Evolutionary conservation across 148 eudicot species (phyloP).

Genomic region (Rhododendron vialii): DNA sequence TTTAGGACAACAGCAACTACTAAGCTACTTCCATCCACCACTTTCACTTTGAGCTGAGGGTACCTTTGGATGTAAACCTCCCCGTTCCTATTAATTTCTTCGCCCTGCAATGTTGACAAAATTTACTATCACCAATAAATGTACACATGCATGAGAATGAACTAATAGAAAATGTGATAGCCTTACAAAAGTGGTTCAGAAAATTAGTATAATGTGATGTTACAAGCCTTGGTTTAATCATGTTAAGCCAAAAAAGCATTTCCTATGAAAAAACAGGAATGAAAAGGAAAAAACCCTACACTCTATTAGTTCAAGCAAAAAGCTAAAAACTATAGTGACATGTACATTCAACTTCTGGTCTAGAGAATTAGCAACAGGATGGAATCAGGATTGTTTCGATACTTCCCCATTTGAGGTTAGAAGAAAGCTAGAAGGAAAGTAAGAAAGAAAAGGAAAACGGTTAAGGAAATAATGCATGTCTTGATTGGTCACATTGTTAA

Average conservation of each 20-base stretch:
- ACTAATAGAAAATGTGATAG: neutral
- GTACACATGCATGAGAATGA: neutral
- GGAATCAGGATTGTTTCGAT: neutral
- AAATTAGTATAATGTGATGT: neutral
- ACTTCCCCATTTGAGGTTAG: neutral
- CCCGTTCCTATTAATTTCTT: constrained; percentile 32
- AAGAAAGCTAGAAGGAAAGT: neutral
- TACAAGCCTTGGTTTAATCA: neutral
- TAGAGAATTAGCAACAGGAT: neutral
- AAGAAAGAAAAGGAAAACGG: neutral
- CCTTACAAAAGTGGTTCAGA: neutral
- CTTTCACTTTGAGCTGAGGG: constrained; percentile 46
- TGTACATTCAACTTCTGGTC: neutral
- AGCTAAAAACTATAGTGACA: neutral
- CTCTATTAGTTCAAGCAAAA: neutral
- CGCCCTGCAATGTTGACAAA: constrained; percentile 18
- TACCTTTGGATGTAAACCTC: constrained; percentile 19
- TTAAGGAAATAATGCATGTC: neutral
- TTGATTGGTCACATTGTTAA: neutral
- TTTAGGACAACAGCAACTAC: constrained; percentile 33
- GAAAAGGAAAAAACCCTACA: neutral
- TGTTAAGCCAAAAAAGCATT: neutral
- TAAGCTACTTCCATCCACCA: constrained; percentile 62
- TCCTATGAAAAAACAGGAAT: neutral
- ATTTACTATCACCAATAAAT: neutral